Evolutionary conservation across 2,329 filamentous ascomycete genomes (phyloP).

Genomic region (Phaeosphaeria sp.): DNA sequence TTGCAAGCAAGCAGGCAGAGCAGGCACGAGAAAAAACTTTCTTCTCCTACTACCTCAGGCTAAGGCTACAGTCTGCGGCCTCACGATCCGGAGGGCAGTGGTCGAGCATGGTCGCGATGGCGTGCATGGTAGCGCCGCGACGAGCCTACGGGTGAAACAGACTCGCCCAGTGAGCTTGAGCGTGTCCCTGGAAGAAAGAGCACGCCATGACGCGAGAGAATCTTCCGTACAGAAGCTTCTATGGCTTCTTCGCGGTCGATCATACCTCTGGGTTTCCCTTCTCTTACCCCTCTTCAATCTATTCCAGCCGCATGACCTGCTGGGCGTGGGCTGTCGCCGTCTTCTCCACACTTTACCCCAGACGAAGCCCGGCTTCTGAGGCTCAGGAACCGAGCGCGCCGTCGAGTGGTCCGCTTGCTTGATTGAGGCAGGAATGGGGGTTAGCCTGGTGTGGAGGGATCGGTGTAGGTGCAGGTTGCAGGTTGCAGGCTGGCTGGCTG

Average conservation of each 20-base stretch:
- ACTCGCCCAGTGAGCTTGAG: conserved; percentile 16
- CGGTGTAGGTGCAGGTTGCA: background rate
- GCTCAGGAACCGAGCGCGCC: conserved; percentile 28
- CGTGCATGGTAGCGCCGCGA: background rate
- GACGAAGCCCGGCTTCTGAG: conserved; percentile 23
- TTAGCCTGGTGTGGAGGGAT: conserved; percentile 1
- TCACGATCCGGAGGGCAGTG: background rate
- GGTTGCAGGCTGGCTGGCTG: background rate
- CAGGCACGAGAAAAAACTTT: background rate
- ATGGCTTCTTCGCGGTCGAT: conserved; percentile 13
- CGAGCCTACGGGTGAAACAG: background rate
- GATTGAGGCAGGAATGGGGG: background rate
- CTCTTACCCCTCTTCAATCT: conserved; percentile 5
- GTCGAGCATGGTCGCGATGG: background rate
- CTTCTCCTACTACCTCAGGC: background rate
- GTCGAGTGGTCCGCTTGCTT: conserved; percentile 7
- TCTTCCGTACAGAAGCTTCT: conserved; percentile 20
- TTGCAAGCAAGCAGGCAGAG: background rate
- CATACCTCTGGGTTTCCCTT: conserved; percentile 1
- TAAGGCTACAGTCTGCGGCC: background rate
- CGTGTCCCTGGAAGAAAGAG: conserved; percentile 10
- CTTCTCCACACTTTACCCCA: conserved; percentile 31
- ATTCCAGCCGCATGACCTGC: conserved; percentile 20
- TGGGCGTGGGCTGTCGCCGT: background rate
- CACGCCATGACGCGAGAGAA: conserved; percentile 12